Evolutionary conservation across 129 eudicot species (phyloP).

Genomic region (Tagetes patula): DNA sequence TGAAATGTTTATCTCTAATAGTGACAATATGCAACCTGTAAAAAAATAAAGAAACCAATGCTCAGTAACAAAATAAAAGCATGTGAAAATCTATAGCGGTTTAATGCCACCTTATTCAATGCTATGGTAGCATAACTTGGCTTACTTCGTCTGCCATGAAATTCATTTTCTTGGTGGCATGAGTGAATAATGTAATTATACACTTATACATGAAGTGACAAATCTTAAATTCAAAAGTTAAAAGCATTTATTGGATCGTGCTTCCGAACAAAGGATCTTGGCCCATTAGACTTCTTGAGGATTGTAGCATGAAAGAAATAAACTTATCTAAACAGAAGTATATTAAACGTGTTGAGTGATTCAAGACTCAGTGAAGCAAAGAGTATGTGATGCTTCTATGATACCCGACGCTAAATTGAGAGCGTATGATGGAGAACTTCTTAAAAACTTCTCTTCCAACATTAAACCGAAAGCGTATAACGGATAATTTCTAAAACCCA

Average conservation of each 20-base stretch:
- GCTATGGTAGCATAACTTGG: neutral
- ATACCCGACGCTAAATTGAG: too few relatives aligned
- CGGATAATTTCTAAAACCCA: neutral
- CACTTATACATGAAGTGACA: neutral
- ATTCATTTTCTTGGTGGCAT: neutral
- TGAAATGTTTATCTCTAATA: neutral
- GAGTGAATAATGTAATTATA: too few relatives aligned
- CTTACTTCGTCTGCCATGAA: neutral
- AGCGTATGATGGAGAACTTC: neutral
- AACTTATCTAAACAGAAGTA: neutral
- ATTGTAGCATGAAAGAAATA: neutral
- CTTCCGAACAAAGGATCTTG: neutral
- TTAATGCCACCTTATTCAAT: too few relatives aligned
- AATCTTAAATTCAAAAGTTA: neutral
- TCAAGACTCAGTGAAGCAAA: neutral
- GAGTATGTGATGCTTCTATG: neutral
- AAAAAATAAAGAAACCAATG: constrained; percentile 14
- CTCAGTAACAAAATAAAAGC: neutral
- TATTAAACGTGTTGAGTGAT: neutral
- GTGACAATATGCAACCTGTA: constrained; percentile 10
- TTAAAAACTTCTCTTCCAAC: too few relatives aligned
- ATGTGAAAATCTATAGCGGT: neutral
- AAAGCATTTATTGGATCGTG: neutral
- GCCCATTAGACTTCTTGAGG: neutral
- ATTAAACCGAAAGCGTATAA: neutral